Evolutionary conservation across 768 basidiomycete genomes (phyloP).

Genomic region (Peribolospora baueri): DNA sequence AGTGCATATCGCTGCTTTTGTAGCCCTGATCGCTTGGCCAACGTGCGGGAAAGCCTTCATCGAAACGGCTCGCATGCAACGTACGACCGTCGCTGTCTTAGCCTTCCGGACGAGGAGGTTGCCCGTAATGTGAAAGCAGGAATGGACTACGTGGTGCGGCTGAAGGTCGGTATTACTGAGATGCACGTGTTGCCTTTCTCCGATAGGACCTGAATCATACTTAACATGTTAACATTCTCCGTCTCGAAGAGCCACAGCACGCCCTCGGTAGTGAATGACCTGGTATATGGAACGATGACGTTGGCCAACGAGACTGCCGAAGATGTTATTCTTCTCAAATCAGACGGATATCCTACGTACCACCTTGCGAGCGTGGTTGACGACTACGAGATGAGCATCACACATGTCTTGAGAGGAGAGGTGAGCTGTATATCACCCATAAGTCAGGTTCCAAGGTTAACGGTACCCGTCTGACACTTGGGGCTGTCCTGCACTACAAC

Average conservation of each 20-base stretch:
- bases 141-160: constrained; percentile 55
- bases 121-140: constrained; percentile 45
- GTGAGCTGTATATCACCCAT: constrained; percentile 21
- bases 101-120: constrained; percentile 66
- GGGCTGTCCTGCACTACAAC: neutral
- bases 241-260: constrained; percentile 1
- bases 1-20: constrained; percentile 94
- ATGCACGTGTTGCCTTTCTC: neutral
- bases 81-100: constrained; percentile 72
- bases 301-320: constrained; percentile 19
- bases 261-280: constrained; percentile 1
- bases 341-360: constrained; percentile 82
- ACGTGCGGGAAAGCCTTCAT: constrained; percentile 44
- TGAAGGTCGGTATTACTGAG: constrained; percentile 37
- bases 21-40: constrained; percentile 39
- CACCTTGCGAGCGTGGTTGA: constrained; percentile 90
- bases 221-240: neutral
- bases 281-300: constrained; percentile 47
- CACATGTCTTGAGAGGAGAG: constrained; percentile 86
- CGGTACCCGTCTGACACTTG: neutral
- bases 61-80: constrained; percentile 47
- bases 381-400: constrained; percentile 85
- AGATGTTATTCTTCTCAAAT: constrained; percentile 77
- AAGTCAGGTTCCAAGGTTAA: neutral
- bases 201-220: neutral